Evolutionary conservation across 345 rosid species (phyloP).

Genomic region (Toxicodendron radicans): DNA sequence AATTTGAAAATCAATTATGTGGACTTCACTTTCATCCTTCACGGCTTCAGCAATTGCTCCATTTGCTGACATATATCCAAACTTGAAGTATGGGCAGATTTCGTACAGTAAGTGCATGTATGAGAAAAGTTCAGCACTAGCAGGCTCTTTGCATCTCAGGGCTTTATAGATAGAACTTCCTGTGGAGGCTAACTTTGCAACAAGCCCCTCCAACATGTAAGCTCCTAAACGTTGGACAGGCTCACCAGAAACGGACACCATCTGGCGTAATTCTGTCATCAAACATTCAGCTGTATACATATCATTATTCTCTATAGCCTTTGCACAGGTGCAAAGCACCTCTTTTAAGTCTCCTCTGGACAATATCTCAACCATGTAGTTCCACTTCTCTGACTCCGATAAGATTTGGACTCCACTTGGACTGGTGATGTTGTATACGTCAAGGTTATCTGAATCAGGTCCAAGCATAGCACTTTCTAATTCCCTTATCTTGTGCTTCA

Average conservation of each 20-base stretch:
- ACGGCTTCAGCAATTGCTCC: constrained; percentile 97
- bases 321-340: constrained; percentile 74
- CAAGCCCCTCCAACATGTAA: constrained; percentile 86
- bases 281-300: constrained; percentile 52
- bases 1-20: constrained; percentile 86
- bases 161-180: constrained; percentile 87
- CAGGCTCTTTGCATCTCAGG: constrained; percentile 84
- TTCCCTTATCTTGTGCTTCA: constrained; percentile 63
- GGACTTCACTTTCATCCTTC: constrained; percentile 67
- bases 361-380: constrained; percentile 50
- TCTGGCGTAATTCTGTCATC: constrained; percentile 55
- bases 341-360: constrained; percentile 74
- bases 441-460: constrained; percentile 42
- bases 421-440: constrained; percentile 16
- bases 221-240: constrained; percentile 89
- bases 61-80: constrained; percentile 89
- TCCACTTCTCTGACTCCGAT: constrained; percentile 40
- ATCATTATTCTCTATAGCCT: constrained; percentile 62
- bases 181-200: constrained; percentile 73
- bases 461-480: constrained; percentile 80
- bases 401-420: constrained; percentile 28
- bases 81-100: constrained; percentile 93
- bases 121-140: constrained; percentile 70
- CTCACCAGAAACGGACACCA: constrained; percentile 94
- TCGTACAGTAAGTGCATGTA: constrained; percentile 90